Conservation (phyloP, 805 yeast species). For the Starmerella gropengiesseri region DNA sequence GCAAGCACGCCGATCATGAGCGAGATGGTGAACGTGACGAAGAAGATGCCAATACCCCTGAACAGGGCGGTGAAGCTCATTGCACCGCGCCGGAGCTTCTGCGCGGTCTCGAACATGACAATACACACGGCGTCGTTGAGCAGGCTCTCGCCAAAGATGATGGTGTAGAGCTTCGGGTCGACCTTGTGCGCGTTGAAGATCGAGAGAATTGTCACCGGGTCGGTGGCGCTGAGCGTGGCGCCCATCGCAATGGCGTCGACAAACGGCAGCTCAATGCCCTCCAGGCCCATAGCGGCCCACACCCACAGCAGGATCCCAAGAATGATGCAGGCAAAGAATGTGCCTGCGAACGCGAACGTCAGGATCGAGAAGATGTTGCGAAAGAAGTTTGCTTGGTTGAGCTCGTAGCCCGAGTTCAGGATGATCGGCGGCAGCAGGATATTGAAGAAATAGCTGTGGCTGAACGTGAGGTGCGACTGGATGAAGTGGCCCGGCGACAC, state of each 20-base stretch:
- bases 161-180: conserved; percentile 93
- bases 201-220: conserved; percentile 92
- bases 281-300: conserved; percentile 88
- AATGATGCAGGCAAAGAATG: conserved; percentile 83
- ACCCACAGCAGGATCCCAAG: conserved; percentile 76
- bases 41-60: conserved; percentile 86
- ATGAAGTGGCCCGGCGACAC: conserved; percentile 92
- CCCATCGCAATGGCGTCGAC: conserved; percentile 98
- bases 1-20: conserved; percentile 78
- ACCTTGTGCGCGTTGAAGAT: conserved; percentile 96
- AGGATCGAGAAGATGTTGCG: conserved; percentile 81
- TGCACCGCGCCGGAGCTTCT: conserved; percentile 80
- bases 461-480: conserved; percentile 93
- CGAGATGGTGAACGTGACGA: conserved; percentile 87
- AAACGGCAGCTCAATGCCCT: conserved; percentile 76
- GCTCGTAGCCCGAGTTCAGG: conserved; percentile 88
- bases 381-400: conserved; percentile 92
- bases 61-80: conserved; percentile 51
- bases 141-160: conserved; percentile 91
- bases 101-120: conserved; percentile 98
- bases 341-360: conserved; percentile 94
- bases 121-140: conserved; percentile 96
- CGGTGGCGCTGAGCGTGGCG: conserved; percentile 95
- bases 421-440: conserved; percentile 91
- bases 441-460: conserved; percentile 87